phyloP scores from a whole-genome alignment of 2,329 filamentous ascomycete genomes.

The Aspergillus ustus region DNA sequence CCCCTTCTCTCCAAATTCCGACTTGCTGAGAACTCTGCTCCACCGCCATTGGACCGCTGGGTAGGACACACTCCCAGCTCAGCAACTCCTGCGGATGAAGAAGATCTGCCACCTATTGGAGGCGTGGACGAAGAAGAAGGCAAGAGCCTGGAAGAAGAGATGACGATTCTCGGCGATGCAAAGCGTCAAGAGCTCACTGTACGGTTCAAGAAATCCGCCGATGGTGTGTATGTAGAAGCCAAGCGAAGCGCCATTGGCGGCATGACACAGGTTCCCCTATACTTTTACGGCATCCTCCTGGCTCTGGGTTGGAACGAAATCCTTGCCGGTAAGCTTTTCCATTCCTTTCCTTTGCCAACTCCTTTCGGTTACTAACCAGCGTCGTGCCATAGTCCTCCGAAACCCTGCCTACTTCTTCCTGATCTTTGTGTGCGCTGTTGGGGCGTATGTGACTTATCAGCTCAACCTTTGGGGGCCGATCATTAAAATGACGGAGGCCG shows the following conservation, averaged over 20 bases:
- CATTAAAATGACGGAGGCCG: constrained; percentile 91
- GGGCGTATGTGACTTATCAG: constrained; percentile 86
- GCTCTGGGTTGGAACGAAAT: constrained; percentile 99
- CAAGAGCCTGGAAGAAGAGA: constrained; percentile 94
- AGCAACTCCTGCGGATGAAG: constrained; percentile 81
- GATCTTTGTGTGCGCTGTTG: constrained; percentile 74
- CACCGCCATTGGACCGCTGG: constrained; percentile 83
- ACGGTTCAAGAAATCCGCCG: constrained; percentile 96
- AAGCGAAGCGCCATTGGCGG: constrained; percentile 96
- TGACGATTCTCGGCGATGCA: constrained; percentile 87
- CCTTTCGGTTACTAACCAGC: background rate
- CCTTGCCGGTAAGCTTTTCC: constrained; percentile 72
- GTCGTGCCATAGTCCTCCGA: constrained; percentile 69
- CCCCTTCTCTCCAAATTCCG: constrained; percentile 86
- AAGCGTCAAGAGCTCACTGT: constrained; percentile 91
- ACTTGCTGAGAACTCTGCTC: constrained; percentile 71
- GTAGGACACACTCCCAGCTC: constrained; percentile 77
- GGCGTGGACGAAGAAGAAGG: constrained; percentile 94
- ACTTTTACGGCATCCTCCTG: constrained; percentile 89
- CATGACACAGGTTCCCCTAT: constrained; percentile 89
- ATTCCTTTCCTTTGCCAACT: background rate
- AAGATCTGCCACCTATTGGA: constrained; percentile 85
- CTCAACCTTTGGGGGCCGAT: constrained; percentile 97
- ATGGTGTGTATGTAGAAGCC: constrained; percentile 96
- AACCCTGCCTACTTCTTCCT: constrained; percentile 94